A percentile compares a stretch with the other conserved stretches of the same genome.
Conservation (phyloP, 768 basidiomycete genomes). For the Kwoniella shandongensis region DNA sequence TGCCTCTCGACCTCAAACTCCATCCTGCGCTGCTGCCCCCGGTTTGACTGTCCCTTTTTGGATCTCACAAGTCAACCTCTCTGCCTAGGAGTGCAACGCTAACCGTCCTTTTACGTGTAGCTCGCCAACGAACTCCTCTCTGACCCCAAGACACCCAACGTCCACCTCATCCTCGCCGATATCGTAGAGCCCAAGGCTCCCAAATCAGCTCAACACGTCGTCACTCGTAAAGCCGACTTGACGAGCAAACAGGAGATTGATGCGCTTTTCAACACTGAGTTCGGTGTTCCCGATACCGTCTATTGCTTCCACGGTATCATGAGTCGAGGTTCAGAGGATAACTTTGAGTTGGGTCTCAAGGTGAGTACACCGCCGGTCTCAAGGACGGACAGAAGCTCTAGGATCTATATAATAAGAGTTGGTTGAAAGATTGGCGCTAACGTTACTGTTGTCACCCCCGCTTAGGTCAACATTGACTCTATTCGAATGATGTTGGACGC, state of each 20-base stretch:
- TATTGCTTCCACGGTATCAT: slow-evolving; percentile 55
- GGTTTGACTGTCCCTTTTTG: not conserved
- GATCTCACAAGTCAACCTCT: not conserved
- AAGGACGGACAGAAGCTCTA: too few species aligned
- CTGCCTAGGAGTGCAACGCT: not conserved
- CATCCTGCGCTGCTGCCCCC: not conserved
- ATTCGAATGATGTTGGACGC: slow-evolving; percentile 56
- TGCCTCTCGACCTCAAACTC: too few species aligned
- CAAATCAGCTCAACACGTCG: slow-evolving; percentile 41
- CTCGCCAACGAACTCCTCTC: slow-evolving; percentile 43
- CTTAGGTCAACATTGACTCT: slow-evolving; percentile 61
- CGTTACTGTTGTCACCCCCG: not conserved
- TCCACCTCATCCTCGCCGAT: slow-evolving; percentile 61
- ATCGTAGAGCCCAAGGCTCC: slow-evolving; percentile 55
- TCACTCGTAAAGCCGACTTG: slow-evolving; percentile 50
- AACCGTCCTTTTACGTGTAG: slow-evolving; percentile 14
- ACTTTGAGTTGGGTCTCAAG: slow-evolving; percentile 53
- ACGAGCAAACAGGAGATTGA: slow-evolving; percentile 41
- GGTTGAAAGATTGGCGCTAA: too few species aligned
- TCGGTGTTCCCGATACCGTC: slow-evolving; percentile 50
- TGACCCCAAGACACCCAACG: slow-evolving; percentile 53
- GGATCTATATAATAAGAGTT: too few species aligned
- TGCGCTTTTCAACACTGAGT: slow-evolving; percentile 46
- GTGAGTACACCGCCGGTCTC: slow-evolving; percentile 35
- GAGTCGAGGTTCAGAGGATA: slow-evolving; percentile 51